Evolutionary conservation across 345 rosid species (phyloP), one percentile per base, ranked within the genome.

Genomic region (Jatropha curcas): DNA sequence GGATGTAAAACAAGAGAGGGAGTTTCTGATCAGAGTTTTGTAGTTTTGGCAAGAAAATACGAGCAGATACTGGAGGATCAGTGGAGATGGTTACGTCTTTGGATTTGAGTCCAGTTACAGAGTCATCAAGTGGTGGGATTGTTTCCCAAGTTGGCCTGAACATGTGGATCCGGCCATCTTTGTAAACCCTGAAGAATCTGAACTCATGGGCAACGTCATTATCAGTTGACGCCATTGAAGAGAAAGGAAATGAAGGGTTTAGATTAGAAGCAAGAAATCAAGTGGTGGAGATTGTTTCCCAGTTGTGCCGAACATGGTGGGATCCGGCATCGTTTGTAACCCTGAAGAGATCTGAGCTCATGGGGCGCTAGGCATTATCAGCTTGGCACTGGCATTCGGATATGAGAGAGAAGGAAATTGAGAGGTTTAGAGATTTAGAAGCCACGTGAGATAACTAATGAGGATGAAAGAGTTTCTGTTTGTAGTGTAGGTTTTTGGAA

Each of bases 1-100:
- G 78, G 11, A 27, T 34, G 25, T 75, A 70, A 17, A 75, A 30
- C 30, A 89, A 53, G 57, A 88, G 60, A 48, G 90, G 93, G 11
- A 92, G 82, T 69, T 83, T 83, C 24, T 27, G 61, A 71, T 58
- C 14, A 1, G 73, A 77, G 46, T 71, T 67, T 5, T 39, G 65
- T 68, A 75, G 30, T 13, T 31, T 74, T 0, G 86, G 86, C 1
- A 85, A 67, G 81, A 83, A 85, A 53, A 85, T 58, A n/a, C 86
- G 84, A 61, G 82, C 85, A 17, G 83, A 81, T 56, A 81, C 59
- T 12, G 37, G 70, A 46, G 84, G 84, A 25, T 79, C 59, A 2
- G 72, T 2, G 1, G 82, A 76, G 75, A 82, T 73, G 12, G 35
- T 52, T 8, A 71, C 84, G 27, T 83, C 85, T 64, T 80, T 83